Conservation (phyloP, 2,329 filamentous ascomycete species). For the Tolypocladium pustulatum region DNA sequence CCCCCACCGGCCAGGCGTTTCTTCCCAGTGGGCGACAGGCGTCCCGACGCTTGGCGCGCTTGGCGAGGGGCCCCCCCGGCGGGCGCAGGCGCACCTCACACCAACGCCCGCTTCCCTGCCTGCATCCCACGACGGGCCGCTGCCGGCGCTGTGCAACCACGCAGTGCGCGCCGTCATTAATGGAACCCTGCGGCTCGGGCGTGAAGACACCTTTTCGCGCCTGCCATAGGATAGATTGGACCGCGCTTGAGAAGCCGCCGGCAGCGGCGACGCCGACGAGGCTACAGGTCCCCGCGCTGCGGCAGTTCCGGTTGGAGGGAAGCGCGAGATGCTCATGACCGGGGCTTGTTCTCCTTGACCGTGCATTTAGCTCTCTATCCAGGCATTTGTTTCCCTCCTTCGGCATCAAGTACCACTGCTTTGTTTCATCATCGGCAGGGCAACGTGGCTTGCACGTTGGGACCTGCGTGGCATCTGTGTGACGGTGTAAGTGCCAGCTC, state of each 20-base stretch:
- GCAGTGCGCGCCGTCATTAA: neutral
- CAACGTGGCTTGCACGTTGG: neutral
- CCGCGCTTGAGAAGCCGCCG: neutral
- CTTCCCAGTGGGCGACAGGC: neutral
- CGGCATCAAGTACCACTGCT: neutral
- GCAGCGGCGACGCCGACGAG: neutral
- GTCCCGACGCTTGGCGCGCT: neutral
- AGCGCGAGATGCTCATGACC: too few species aligned
- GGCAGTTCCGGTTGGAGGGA: neutral
- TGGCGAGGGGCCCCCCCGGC: neutral
- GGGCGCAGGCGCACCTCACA: neutral
- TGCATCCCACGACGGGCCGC: slow-evolving; percentile 3
- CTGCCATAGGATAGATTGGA: too few species aligned
- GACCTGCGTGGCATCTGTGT: neutral
- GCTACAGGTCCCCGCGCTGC: neutral
- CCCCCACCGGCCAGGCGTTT: neutral
- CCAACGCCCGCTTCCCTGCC: neutral
- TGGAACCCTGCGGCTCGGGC: neutral
- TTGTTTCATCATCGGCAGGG: neutral
- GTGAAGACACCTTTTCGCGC: too few species aligned
- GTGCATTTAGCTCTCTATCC: too few species aligned
- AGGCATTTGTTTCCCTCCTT: too few species aligned
- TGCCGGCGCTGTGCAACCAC: slow-evolving; percentile 8
- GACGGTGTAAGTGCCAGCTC: neutral
- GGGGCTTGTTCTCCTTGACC: too few species aligned